These are phyloP conservation scores for Aspergillus novoparasiticus DNA, from an alignment of 2,329 filamentous ascomycete genomes.

Conservation along the genomic window DNA sequence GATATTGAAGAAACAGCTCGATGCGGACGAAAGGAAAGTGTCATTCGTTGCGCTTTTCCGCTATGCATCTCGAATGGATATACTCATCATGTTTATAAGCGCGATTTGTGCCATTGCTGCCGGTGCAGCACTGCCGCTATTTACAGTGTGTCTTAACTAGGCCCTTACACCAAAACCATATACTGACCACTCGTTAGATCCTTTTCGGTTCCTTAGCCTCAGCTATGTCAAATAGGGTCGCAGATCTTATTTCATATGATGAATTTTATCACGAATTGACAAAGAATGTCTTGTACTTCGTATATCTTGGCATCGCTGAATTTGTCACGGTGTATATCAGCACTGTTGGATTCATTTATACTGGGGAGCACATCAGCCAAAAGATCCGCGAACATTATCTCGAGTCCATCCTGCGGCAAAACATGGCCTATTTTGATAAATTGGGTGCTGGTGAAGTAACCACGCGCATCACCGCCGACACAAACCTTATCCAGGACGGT, in stretches of 20 bases:
- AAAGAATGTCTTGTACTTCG: slow-evolving; percentile 74
- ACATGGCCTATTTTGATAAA: slow-evolving; percentile 92
- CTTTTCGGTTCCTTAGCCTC: slow-evolving; percentile 77
- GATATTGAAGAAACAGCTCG: slow-evolving; percentile 69
- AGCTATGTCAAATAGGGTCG: slow-evolving; percentile 68
- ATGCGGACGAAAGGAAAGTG: slow-evolving; percentile 65
- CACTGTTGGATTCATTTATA: slow-evolving; percentile 89
- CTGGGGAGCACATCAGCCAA: slow-evolving; percentile 74
- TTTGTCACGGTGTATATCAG: slow-evolving; percentile 77
- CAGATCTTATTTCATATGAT: slow-evolving; percentile 49
- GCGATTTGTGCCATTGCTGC: slow-evolving; percentile 68
- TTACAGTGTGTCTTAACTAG: slow-evolving; percentile 60
- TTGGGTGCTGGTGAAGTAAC: slow-evolving; percentile 91
- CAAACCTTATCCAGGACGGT: slow-evolving; percentile 89
- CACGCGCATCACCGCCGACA: slow-evolving; percentile 90
- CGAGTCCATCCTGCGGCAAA: slow-evolving; percentile 79
- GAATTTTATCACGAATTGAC: slow-evolving; percentile 64
- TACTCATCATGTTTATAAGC: slow-evolving; percentile 64
- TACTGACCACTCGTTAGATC: slow-evolving; percentile 37
- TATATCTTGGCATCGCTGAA: slow-evolving; percentile 81
- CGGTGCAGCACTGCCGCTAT: slow-evolving; percentile 75
- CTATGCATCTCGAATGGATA: slow-evolving; percentile 68
- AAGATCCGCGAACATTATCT: slow-evolving; percentile 85
- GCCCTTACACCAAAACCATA: not conserved
- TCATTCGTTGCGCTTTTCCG: slow-evolving; percentile 68